A percentile compares a stretch with the other conserved stretches of the same genome.
phyloP scores from a whole-genome alignment of 192 early-diverging fungal species.

The Phlyctochytrium planicorne region DNA sequence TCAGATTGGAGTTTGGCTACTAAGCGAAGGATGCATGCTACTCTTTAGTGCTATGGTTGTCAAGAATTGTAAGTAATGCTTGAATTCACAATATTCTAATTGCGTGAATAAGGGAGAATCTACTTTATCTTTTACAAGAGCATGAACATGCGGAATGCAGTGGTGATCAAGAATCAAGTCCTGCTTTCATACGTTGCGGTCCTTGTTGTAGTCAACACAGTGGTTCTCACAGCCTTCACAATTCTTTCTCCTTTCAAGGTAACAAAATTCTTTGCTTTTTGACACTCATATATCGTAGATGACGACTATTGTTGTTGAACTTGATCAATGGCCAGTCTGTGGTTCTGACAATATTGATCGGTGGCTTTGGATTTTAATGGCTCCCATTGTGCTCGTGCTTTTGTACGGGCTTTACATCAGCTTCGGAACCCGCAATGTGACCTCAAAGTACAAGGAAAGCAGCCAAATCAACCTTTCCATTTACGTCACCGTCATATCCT shows the following conservation, averaged over 20 bases:
- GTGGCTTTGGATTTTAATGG: conserved; percentile 16
- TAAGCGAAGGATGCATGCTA: conserved; percentile 11
- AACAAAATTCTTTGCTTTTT: neutral
- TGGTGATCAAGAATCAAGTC: neutral
- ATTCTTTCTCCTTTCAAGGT: conserved; percentile 9
- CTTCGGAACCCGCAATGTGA: conserved; percentile 18
- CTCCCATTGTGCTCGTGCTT: conserved; percentile 4
- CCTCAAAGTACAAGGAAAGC: conserved; percentile 19
- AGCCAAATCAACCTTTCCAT: conserved; percentile 17
- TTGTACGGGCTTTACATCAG: conserved; percentile 9
- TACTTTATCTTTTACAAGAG: neutral
- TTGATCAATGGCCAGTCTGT: conserved; percentile 15
- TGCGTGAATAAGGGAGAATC: neutral
- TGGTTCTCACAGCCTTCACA: conserved; percentile 8
- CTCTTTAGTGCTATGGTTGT: conserved; percentile 18
- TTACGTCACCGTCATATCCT: conserved; percentile 15
- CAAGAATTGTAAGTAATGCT: conserved; percentile 11
- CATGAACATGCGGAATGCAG: neutral
- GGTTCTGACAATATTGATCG: neutral
- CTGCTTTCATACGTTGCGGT: neutral
- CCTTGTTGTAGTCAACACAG: neutral
- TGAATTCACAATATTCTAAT: too few relatives aligned
- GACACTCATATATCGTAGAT: neutral
- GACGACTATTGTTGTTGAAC: neutral
- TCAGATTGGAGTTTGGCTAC: conserved; percentile 4